Evolutionary conservation across 805 yeast species (phyloP).

Genomic region (Wickerhamiella sergipiensis): DNA sequence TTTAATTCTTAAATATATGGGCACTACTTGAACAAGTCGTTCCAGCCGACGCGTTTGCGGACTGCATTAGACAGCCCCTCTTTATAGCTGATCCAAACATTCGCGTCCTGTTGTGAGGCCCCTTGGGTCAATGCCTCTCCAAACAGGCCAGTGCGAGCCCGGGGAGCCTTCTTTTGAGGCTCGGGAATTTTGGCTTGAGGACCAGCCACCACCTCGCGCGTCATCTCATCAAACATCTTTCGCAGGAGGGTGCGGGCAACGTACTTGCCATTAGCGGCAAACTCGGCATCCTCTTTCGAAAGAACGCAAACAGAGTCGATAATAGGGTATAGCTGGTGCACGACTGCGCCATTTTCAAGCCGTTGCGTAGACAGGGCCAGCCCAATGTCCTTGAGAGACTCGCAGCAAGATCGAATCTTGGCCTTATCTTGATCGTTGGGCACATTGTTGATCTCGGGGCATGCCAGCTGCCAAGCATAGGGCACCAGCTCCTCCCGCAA

Average conservation of each 20-base stretch:
- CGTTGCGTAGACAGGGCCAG: constrained; percentile 16
- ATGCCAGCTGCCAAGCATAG: constrained; percentile 17
- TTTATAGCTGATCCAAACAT: constrained; percentile 75
- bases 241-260: constrained; percentile 7
- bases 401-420: constrained; percentile 12
- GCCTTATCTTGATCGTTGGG: constrained; percentile 10
- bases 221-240: constrained; percentile 4
- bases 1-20: too few relatives aligned
- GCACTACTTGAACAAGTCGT: constrained; percentile 28
- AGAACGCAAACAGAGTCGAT: constrained; percentile 19
- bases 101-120: constrained; percentile 1
- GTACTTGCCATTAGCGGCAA: constrained; percentile 4
- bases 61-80: constrained; percentile 93
- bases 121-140: background rate
- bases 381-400: constrained; percentile 16
- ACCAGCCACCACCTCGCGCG: background rate
- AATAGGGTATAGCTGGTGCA: constrained; percentile 25
- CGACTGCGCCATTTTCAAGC: constrained; percentile 20
- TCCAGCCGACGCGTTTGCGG: constrained; percentile 69
- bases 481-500: constrained; percentile 23
- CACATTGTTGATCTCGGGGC: constrained; percentile 15
- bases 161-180: background rate
- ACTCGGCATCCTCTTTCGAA: constrained; percentile 5
- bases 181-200: background rate
- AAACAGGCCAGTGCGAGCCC: background rate